Evolutionary conservation across 306 rosid genomes (phyloP), one percentile per base, ranked within the genome.

Genomic region (Medicago lupulina): DNA sequence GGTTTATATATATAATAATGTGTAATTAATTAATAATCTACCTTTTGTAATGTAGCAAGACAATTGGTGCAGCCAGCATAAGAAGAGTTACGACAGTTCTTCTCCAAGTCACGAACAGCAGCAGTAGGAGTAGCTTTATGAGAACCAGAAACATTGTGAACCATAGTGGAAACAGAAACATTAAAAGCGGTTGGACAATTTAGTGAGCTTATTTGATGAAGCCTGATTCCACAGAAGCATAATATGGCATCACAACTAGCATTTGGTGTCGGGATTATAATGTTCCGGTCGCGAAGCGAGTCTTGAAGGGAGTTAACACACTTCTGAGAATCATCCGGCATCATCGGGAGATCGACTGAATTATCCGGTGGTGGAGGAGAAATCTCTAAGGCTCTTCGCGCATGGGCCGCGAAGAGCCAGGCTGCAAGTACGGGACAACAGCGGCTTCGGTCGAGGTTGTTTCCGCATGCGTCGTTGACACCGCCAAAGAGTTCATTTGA

Each of bases 121-220:
- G 64, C n/a, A 12, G 64, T 58, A 58, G 64, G 64, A 23, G 64
- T 23, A 58, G 64, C 64, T 23, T 58, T 58, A 58, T 58, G 64
- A 58, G 36, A 25, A 58, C 9, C 64, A 6, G 64, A 5, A 0
- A 58, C 39, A 58, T 58, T 58, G 2, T 15, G 16, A 5, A 12
- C 10, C 9, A 1, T 58, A 6, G 39, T 11, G 6, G 39, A 23
- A 23, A 23, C 64, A 23, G 64, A 58, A 6, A 58, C 64, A 28
- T 58, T 58, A 58, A 58, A 58, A 23, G 64, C 64, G 0, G 39
- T 23, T 5, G 64, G 64, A 23, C 64, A 58, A 12, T 58, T 11
- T 0, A 58, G 6, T 0, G 64, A 58, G 64, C 64, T 58, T 58
- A 58, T 58, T 9, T 58, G 64, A 23, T 58, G 64, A 58, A 58